Percentiles rank a stretch among this genome's conserved stretches.
These are phyloP conservation scores for Nicotiana attenuata DNA, from an alignment of 257 asterid species.

Conservation along the genomic window DNA sequence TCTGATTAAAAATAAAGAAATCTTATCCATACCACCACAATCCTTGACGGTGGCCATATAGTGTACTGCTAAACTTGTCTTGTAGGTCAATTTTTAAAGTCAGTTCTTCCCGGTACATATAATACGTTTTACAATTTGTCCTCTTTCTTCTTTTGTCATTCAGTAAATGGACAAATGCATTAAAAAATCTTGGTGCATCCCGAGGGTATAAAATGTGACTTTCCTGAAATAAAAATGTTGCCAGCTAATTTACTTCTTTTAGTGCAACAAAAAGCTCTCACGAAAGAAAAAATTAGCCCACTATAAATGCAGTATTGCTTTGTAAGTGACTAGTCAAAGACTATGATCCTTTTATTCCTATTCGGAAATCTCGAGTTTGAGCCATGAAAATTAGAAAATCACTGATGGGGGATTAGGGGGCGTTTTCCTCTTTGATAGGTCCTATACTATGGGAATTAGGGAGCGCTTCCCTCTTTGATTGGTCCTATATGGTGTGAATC, in stretches of 20 bases:
- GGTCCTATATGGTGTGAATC: too few relatives aligned
- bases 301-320: constrained; percentile 37
- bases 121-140: neutral
- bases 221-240: constrained; percentile 27
- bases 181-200: constrained; percentile 15
- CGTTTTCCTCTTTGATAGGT: too few relatives aligned
- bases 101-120: neutral
- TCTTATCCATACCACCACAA: too few relatives aligned
- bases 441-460: too few relatives aligned
- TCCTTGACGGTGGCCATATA: too few relatives aligned
- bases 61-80: neutral
- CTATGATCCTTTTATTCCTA: neutral
- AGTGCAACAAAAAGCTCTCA: constrained; percentile 38
- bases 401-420: too few relatives aligned
- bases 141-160: neutral
- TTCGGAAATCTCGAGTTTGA: too few relatives aligned
- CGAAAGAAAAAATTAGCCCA: constrained; percentile 26
- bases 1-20: too few relatives aligned
- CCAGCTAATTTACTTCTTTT: constrained; percentile 55
- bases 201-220: constrained; percentile 19
- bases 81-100: neutral
- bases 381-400: too few relatives aligned
- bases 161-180: constrained; percentile 8
- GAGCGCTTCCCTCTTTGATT: too few relatives aligned
- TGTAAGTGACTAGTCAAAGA: constrained; percentile 16